Evolutionary conservation across 129 eudicot species (phyloP), one percentile per base, ranked within the genome.

Genomic region (Pulicaria dysenterica): DNA sequence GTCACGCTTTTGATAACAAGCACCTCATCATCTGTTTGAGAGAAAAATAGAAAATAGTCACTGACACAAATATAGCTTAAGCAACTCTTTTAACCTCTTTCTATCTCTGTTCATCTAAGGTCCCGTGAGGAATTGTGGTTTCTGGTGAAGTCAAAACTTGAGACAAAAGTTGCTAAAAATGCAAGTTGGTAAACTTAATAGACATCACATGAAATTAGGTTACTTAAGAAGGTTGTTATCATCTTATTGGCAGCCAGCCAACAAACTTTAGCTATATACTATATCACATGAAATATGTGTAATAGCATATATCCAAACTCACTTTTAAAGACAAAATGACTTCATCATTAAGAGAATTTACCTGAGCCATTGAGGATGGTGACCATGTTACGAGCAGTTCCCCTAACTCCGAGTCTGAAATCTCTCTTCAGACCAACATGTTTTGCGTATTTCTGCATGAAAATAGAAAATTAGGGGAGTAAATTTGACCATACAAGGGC

Each of bases 361-460:
- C 99, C 89, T 78, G 99, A 91, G 37, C 99, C 99, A 40, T 83
- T 83, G 58, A 94, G 89, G 51, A 94, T 94, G 46, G 83, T 43
- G 79, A 88, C 82, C 99, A 94, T 94, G 81, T 94, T 94, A 65
- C 91, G 93, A 53, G 99, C 97, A 75, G 97, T 88, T 68, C 99
- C 99, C 85, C 99, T 80, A 61, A 94, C 99, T 56, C 91, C 99
- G 39, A 94, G 87, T 64, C 99, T 91, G 73, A 94, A 90, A 78
- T 88, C 89, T 76, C 97, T 88, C 93, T 90, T 94, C 72, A 90
- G 73, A 62, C 99, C 99, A 77, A 94, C 97, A 83, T 90, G 70
- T 73, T 88, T 90, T 50, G 94, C 97, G 80, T 94, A 94, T 83
- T 90, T 94, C 99, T 94, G 87, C 73, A 79, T 37, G 67, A 63